phyloP scores from a whole-genome alignment of 1,139 yeast genomes.

The Hemisphaericaspora lyxosophila region DNA sequence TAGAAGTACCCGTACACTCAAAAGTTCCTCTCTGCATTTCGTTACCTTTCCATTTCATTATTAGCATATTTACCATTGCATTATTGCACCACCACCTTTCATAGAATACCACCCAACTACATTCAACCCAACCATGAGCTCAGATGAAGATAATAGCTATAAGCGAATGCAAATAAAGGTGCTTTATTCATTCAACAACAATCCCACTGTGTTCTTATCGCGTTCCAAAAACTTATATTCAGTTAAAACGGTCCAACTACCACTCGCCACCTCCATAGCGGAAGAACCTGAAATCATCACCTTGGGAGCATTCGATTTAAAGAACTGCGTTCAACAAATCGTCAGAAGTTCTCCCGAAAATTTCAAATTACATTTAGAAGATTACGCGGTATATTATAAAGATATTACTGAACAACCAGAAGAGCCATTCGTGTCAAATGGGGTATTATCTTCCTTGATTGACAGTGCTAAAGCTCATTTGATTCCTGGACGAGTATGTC shows the following conservation, averaged over 20 bases:
- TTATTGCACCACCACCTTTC: neutral
- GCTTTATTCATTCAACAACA: conserved; percentile 60
- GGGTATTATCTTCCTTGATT: conserved; percentile 52
- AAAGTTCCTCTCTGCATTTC: no score
- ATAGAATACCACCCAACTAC: neutral
- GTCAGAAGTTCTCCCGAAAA: conserved; percentile 58
- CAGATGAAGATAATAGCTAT: conserved; percentile 24
- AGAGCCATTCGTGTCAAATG: conserved; percentile 76
- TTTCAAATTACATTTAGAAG: conserved; percentile 47
- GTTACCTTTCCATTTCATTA: neutral
- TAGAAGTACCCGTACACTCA: no score
- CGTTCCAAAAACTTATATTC: conserved; percentile 46
- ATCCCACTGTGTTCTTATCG: conserved; percentile 56
- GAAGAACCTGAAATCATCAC: conserved; percentile 38
- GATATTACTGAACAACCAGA: conserved; percentile 71
- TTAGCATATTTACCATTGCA: neutral
- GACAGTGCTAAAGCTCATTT: conserved; percentile 31
- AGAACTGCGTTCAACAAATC: conserved; percentile 51
- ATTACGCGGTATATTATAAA: conserved; percentile 69
- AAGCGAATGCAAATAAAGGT: conserved; percentile 55
- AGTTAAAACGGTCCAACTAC: conserved; percentile 49
- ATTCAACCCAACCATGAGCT: conserved; percentile 12
- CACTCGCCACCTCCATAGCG: conserved; percentile 23
- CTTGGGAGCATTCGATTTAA: conserved; percentile 58
- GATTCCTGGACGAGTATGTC: conserved; percentile 72